These are phyloP conservation scores for Pseudocercospora fijiensis DNA, from an alignment of 2,329 filamentous ascomycete genomes.

Conservation along the genomic window DNA sequence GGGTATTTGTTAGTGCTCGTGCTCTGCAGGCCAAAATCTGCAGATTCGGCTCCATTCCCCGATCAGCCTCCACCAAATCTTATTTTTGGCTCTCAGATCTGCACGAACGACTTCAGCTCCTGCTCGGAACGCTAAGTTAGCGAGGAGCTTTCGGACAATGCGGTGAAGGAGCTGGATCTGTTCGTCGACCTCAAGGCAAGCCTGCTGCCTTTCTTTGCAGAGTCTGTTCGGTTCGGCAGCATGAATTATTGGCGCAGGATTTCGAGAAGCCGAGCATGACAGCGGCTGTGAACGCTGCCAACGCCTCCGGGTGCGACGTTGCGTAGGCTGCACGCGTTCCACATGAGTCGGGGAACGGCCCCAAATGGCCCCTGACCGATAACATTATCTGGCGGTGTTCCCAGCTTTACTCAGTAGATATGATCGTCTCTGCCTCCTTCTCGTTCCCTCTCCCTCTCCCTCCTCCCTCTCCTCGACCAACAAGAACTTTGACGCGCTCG, in stretches of 20 bases:
- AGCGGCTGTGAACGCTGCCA: background rate
- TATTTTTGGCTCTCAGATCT: constrained; percentile 7
- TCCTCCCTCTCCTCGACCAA: background rate
- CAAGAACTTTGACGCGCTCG: background rate
- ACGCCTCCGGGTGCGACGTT: background rate
- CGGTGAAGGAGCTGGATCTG: background rate
- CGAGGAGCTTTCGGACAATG: constrained; percentile 4
- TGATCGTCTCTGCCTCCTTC: background rate
- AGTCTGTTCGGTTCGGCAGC: background rate
- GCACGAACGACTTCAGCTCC: constrained; percentile 2
- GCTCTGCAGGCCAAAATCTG: background rate
- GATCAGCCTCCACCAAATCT: background rate
- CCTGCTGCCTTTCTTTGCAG: background rate
- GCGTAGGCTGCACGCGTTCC: background rate
- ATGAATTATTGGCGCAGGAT: background rate
- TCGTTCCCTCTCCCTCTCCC: background rate
- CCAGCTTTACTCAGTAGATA: constrained; percentile 1
- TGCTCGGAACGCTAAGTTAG: constrained; percentile 4
- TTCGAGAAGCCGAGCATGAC: background rate
- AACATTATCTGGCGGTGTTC: background rate
- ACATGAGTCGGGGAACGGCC: constrained; percentile 1
- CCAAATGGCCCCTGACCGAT: constrained; percentile 2
- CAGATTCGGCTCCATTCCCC: constrained; percentile 10
- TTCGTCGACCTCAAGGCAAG: background rate
- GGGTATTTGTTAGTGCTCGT: background rate